Evolutionary conservation across 2,329 filamentous ascomycete genomes (phyloP).

Genomic region (Westerdykella sp.): DNA sequence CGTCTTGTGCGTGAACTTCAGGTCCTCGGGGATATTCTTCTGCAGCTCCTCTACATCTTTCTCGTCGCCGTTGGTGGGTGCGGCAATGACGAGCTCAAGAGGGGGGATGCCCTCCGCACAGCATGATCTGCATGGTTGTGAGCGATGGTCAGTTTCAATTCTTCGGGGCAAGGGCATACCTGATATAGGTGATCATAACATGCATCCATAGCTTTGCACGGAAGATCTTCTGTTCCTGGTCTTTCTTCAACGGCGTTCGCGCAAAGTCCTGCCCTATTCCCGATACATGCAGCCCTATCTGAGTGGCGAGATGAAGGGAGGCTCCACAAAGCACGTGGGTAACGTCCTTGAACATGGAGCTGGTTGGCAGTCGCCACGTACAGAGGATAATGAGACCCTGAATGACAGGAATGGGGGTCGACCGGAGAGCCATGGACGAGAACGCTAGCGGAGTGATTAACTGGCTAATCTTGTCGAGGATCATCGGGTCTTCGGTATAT

Average conservation of each 20-base stretch:
- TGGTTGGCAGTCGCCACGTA: constrained; percentile 38
- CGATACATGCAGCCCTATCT: constrained; percentile 37
- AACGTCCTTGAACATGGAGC: constrained; percentile 39
- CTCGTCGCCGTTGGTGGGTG: constrained; percentile 30
- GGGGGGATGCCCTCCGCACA: constrained; percentile 32
- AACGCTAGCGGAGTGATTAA: constrained; percentile 35
- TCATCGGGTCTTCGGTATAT: constrained; percentile 33
- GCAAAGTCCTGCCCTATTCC: constrained; percentile 39
- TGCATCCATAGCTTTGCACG: constrained; percentile 35
- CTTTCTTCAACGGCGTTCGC: constrained; percentile 32
- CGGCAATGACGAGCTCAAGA: constrained; percentile 17
- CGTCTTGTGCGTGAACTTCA: constrained; percentile 31
- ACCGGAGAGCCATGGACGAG: constrained; percentile 32
- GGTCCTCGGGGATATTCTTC: constrained; percentile 23
- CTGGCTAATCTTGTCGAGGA: constrained; percentile 28
- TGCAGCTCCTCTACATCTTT: constrained; percentile 29
- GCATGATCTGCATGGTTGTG: constrained; percentile 20
- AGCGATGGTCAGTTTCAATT: constrained; percentile 3
- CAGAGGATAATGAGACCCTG: constrained; percentile 38
- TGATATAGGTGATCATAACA: constrained; percentile 34
- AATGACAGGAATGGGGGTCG: constrained; percentile 36
- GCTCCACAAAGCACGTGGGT: constrained; percentile 38
- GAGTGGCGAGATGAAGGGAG: constrained; percentile 37
- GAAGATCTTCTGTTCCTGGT: constrained; percentile 30
- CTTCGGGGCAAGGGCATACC: constrained; percentile 11